A percentile compares a stretch with the other conserved stretches of the same genome.
phyloP scores from a whole-genome alignment of 768 basidiomycete genomes.

The Pholiota microspora region DNA sequence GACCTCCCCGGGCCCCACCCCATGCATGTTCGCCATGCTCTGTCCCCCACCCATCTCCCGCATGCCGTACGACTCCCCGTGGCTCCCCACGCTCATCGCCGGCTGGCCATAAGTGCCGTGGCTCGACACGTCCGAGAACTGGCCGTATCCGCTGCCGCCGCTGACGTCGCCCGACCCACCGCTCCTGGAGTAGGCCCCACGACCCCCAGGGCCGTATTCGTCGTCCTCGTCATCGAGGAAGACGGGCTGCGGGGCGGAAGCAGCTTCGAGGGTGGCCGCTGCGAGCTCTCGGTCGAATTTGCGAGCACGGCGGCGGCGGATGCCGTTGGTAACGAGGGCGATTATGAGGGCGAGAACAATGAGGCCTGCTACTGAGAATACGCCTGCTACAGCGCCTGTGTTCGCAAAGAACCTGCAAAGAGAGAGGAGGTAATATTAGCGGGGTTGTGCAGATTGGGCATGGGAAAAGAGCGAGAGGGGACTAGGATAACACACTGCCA shows the following conservation, averaged over 20 bases:
- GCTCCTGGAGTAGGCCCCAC: conserved; percentile 3
- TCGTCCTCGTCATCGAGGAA: conserved; percentile 56
- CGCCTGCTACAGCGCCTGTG: conserved; percentile 69
- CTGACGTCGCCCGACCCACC: conserved; percentile 12
- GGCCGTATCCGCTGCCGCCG: conserved; percentile 14
- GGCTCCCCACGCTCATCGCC: conserved; percentile 30
- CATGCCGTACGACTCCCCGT: conserved; percentile 48
- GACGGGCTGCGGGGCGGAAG: conserved; percentile 47
- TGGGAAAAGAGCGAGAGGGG: not conserved
- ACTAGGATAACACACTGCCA: not conserved
- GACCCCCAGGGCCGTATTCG: conserved; percentile 18
- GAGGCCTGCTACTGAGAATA: conserved; percentile 71
- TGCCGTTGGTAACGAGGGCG: conserved; percentile 42
- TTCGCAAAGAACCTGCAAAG: conserved; percentile 64
- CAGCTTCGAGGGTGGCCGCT: conserved; percentile 67
- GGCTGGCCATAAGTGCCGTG: conserved; percentile 60
- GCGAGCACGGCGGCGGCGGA: conserved; percentile 63
- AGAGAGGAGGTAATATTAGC: conserved; percentile 1
- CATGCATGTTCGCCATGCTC: conserved; percentile 13
- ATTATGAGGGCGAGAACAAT: conserved; percentile 51
- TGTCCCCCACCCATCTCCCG: conserved; percentile 32
- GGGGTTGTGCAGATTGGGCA: not conserved
- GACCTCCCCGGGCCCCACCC: conserved; percentile 28
- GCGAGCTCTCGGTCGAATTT: conserved; percentile 74
- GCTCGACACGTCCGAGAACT: conserved; percentile 45